Conservation (phyloP, 495 filamentous ascomycete genomes). For the Staphylotrichum tortipilum region DNA sequence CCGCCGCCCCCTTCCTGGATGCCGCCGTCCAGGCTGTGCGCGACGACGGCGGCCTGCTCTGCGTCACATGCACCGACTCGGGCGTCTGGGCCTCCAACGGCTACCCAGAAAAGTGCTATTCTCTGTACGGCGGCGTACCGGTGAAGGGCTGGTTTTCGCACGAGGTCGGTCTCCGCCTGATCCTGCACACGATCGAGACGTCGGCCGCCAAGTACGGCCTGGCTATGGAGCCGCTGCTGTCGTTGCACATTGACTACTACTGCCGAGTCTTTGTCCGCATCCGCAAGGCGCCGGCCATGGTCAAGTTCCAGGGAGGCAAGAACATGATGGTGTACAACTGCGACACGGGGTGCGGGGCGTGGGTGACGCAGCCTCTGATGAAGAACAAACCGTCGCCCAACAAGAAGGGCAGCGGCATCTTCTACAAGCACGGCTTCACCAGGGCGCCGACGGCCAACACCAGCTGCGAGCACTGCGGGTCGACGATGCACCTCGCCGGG, state of each 20-base stretch:
- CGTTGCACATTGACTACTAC: conserved; percentile 93
- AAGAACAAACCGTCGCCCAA: conserved; percentile 52
- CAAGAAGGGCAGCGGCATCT: conserved; percentile 57
- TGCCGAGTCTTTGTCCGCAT: conserved; percentile 83
- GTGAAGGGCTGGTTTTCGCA: conserved; percentile 76
- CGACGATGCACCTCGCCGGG: conserved; percentile 76
- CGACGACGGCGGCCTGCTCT: conserved; percentile 79
- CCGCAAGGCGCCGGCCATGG: conserved; percentile 63
- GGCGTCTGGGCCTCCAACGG: conserved; percentile 87
- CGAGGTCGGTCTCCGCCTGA: conserved; percentile 80
- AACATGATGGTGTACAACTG: conserved; percentile 92
- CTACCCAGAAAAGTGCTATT: conserved; percentile 85
- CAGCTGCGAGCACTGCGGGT: conserved; percentile 73
- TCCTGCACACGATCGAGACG: conserved; percentile 69
- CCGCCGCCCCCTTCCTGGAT: conserved; percentile 84
- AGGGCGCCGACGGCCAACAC: conserved; percentile 54
- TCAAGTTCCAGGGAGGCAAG: conserved; percentile 82
- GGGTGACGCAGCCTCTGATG: conserved; percentile 67
- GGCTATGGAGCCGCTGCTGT: conserved; percentile 82
- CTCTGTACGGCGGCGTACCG: conserved; percentile 83
- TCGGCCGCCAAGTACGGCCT: conserved; percentile 80
- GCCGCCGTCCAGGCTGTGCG: conserved; percentile 74
- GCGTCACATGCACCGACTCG: conserved; percentile 93
- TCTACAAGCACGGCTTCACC: conserved; percentile 66
- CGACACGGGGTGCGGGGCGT: conserved; percentile 80